Evolutionary conservation across 345 rosid species (phyloP), one percentile per base, ranked within the genome.

Genomic region (Microthlaspi erraticum): DNA sequence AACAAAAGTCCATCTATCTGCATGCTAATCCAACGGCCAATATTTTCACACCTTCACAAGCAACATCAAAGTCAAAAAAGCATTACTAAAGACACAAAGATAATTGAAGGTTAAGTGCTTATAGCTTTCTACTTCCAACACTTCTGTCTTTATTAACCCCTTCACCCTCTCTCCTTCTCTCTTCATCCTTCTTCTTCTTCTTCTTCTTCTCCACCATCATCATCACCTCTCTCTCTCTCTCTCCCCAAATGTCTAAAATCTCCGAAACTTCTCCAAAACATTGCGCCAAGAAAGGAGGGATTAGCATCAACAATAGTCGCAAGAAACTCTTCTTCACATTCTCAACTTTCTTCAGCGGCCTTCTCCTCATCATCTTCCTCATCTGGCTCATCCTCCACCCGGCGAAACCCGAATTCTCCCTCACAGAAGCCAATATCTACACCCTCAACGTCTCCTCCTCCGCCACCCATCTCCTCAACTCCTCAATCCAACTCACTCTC

Each of bases 331-430:
- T 80, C 59, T 84, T 82, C 55, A 73, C 77, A 23, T 66, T 80
- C 74, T 86, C 93, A 5, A 29, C 88, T 6, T 43, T 75, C 63
- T 81, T 87, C 50, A 81, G 88, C 7, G 26, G 79, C 10, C 64
- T 88, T 20, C 87, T 93, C 53, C 68, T 77, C 1, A 23, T 90
- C 8, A 81, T 90, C 38, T 64, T 90, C 72, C 71, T 90, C 52
- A 17, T 88, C 36, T 93, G 91, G 90, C 79, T 90, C 18, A 79
- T 77, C 73, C 93, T 93, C 14, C 92, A 84, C 68, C 98, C 97
- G 3, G 16, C 81, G n/a, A 90, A 83, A 66, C 98, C 97, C 6
- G 65, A 81, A 26, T 87, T 90, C 78, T 73, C 96, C 64, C 88
- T 93, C 77, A 75, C 78, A 17, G 86, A 88, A 68, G 79, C 80